These are phyloP conservation scores for Trifolium subterraneum DNA, from an alignment of 306 rosid species.

Conservation along the genomic window DNA sequence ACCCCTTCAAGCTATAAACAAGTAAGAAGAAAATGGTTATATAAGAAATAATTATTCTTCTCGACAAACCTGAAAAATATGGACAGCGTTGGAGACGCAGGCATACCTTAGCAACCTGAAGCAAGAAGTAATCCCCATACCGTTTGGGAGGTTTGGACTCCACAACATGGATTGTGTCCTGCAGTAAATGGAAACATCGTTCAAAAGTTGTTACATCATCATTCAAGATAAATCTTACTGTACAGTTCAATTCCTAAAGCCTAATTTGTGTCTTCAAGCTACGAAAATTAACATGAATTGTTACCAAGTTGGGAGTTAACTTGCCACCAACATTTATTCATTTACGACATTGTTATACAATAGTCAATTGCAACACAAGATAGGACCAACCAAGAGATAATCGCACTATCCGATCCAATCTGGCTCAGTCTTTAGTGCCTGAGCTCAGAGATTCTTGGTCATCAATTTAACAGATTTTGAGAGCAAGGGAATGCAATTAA, in stretches of 20 bases:
- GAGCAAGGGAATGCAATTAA: background rate
- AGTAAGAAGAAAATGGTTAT: constrained; percentile 8
- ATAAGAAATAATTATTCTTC: background rate
- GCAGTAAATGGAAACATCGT: constrained; percentile 44
- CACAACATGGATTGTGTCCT: constrained; percentile 72
- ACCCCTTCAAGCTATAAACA: constrained; percentile 78
- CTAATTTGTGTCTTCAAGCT: background rate
- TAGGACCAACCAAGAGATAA: background rate
- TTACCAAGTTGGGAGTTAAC: constrained; percentile 10
- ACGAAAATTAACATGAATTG: constrained; percentile 26
- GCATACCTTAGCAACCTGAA: constrained; percentile 86
- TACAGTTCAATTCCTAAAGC: background rate
- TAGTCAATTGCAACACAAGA: background rate
- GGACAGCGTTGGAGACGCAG: background rate
- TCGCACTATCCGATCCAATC: background rate
- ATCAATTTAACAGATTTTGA: constrained; percentile 3
- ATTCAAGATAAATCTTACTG: constrained; percentile 1
- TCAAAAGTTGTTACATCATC: constrained; percentile 5
- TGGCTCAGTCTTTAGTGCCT: background rate
- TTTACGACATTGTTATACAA: background rate
- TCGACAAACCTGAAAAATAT: background rate
- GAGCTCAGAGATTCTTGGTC: constrained; percentile 1
- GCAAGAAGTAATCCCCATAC: constrained; percentile 89
- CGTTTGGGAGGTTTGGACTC: constrained; percentile 78
- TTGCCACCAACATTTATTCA: constrained; percentile 11